Evolutionary conservation across 345 rosid genomes (phyloP), one percentile per base, ranked within the genome.

Genomic region (Turnera subulata): DNA sequence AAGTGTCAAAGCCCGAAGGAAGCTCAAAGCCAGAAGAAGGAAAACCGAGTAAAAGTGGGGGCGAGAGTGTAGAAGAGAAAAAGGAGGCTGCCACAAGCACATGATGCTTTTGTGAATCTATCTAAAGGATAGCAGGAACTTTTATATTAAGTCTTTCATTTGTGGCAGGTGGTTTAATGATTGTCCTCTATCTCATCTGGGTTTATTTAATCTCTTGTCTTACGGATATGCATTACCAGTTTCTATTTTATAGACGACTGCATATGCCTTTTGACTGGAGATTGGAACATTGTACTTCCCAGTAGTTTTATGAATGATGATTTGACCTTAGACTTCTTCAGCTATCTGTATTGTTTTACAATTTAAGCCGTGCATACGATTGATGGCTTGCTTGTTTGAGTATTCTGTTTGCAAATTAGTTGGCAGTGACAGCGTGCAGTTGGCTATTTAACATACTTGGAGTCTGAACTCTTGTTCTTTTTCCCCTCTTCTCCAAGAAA

Each of bases 1-100:
- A 63, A 47, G 67, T 46, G 55, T 26, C 54, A 6, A 54, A 55
- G 67, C 67, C 67, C 11, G 67, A 13, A 9, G 46, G 46, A 32
- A 23, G 50, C 32, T 26, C 25, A 2, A 46, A 53, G 58, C 11
- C 22, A 35, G 59, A 50, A 20, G 53, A 63, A 35, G 53, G 22
- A 20, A 47, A 39, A 24, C 22, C 32, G 18, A 13, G n/a, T 20
- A 53, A 53, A 37, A 35, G 42, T 16, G 56, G 33, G 12, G 12
- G 16, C 4, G 43, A 35, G 3, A 19, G 15, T 23, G 15, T 5
- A 25, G 55, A 23, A 37, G 67, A 46, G 67, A 55, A 63, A 39
- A 55, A 63, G 48, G 33, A 54, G 46, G 60, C 46, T 21, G 47
- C 55, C 2, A 11, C 55, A 47, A 37, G 61, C 61, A 46, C 59